Percentiles rank a stretch among this genome's conserved stretches.
phyloP scores from a whole-genome alignment of 2,329 filamentous ascomycete genomes.

The Diaporthe longicolla region DNA sequence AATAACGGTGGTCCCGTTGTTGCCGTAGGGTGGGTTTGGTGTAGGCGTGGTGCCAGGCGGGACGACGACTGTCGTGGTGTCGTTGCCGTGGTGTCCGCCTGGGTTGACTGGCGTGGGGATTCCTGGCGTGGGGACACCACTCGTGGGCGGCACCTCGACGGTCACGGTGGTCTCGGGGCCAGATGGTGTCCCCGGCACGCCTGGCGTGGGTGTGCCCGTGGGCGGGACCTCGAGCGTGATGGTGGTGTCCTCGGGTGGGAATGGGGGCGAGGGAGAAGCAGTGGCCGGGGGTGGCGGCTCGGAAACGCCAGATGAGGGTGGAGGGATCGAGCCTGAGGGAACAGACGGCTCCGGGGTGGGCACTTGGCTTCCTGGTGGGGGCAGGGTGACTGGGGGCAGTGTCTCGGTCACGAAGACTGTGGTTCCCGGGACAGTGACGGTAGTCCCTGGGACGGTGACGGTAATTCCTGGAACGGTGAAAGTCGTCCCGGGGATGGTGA shows the following conservation, averaged over 20 bases:
- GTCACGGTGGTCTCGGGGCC: neutral
- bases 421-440: constrained; percentile 10
- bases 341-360: constrained; percentile 14
- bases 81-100: neutral
- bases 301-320: neutral
- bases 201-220: neutral
- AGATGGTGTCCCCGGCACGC: neutral
- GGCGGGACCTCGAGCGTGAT: neutral
- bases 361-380: neutral
- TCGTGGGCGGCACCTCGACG: neutral
- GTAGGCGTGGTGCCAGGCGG: neutral
- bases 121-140: neutral
- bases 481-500: neutral
- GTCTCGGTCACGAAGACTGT: constrained; percentile 14
- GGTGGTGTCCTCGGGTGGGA: neutral
- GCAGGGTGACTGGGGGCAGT: neutral
- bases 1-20: neutral
- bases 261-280: neutral
- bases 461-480: constrained; percentile 17
- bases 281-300: neutral
- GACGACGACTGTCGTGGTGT: neutral
- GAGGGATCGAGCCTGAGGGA: neutral
- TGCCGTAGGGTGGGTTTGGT: neutral
- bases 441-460: neutral
- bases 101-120: neutral